Conservation (phyloP, 768 basidiomycete genomes). For the Pleurotus tuber-regium region DNA sequence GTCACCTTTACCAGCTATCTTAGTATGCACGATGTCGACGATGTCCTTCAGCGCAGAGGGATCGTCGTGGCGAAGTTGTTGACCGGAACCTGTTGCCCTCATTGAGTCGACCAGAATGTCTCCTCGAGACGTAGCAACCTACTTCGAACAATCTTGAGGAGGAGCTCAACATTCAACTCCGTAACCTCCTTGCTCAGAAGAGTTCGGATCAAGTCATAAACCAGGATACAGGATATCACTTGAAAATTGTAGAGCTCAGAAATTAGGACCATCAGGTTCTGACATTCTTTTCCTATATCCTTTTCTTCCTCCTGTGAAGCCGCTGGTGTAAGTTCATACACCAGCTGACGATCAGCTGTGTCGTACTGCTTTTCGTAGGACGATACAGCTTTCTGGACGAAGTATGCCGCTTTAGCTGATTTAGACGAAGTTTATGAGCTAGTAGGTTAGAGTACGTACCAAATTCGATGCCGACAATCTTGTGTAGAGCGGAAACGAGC, state of each 20-base stretch:
- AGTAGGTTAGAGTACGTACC: conserved; percentile 46
- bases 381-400: conserved; percentile 70
- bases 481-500: conserved; percentile 78
- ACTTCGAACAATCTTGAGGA: conserved; percentile 86
- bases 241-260: conserved; percentile 97
- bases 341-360: conserved; percentile 18
- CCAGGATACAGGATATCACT: conserved; percentile 82
- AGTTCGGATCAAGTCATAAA: conserved; percentile 85
- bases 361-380: conserved; percentile 62
- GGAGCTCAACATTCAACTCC: conserved; percentile 82
- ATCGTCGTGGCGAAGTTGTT: conserved; percentile 89
- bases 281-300: conserved; percentile 76
- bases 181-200: conserved; percentile 63
- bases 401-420: conserved; percentile 63
- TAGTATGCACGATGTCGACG: conserved; percentile 74
- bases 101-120: background rate
- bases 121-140: conserved; percentile 21
- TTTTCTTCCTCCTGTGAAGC: conserved; percentile 24
- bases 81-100: conserved; percentile 74
- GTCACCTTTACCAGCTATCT: conserved; percentile 51
- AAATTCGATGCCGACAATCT: conserved; percentile 82
- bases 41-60: conserved; percentile 92
- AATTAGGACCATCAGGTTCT: conserved; percentile 83
- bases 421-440: background rate
- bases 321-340: conserved; percentile 11